Evolutionary conservation across 2,329 filamentous ascomycete genomes (phyloP), one percentile per base, ranked within the genome.

Genomic region (Alternaria hordeiaustralica): DNA sequence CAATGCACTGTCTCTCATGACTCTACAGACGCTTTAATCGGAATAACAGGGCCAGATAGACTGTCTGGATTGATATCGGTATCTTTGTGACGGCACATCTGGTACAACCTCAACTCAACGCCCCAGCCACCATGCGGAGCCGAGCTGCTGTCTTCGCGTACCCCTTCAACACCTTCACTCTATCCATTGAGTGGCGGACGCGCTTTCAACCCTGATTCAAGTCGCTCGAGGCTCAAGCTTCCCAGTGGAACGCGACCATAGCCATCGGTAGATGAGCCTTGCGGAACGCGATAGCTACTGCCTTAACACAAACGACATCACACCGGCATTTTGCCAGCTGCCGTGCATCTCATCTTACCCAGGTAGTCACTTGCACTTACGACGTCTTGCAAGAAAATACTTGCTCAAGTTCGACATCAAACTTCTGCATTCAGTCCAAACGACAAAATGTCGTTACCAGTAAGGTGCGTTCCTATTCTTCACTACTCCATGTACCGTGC

Each of bases 371-470:
- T 3, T 18, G 60, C 46, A 12, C 18, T 23, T 5, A 21, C 53
- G 21, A 11, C 15, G n/a, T 41, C 51, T 9, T 25, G 2, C 15
- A 15, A 21, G 23, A 13, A 9, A 28, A 28, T 15, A 23, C 10
- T 11, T 4, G 18, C 18, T 36, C 8, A 21, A 44, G 3, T 15
- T 13, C 15, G 8, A 44, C 5, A 43, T 6, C 36, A 11, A 28
- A 11, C 20, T 49, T 33, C 4, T 25, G 11, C 36, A 30, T n/a
- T 13, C 13, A 15, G 18, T 23, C 43, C 15, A 2, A 28, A 20
- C 26, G 49, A 30, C 60, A 64, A n/a, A n/a, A 75, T 75, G 74
- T 74, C 72, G 56, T 70, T 75, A 15, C 70, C 73, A 15, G 66
- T 73, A 45, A 69, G 68, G 73, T 76, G 71, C 55, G 74, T 75